A percentile compares a stretch with the other conserved stretches of the same genome.
Conservation (phyloP, 2,329 filamentous ascomycete genomes). For the Phyllosticta citriasiana region DNA sequence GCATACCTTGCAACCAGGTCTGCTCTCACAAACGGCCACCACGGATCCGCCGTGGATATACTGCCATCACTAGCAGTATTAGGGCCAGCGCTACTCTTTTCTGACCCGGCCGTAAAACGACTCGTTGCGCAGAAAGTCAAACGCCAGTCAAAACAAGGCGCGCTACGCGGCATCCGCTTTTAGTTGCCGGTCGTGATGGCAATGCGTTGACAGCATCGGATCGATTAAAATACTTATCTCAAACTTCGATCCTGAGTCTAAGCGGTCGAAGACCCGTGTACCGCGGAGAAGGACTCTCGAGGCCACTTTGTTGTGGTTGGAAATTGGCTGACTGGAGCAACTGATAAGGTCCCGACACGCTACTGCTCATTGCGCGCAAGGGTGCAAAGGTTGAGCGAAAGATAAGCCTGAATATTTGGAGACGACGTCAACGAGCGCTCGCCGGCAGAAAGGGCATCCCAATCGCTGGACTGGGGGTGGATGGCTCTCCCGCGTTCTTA, state of each 20-base stretch:
- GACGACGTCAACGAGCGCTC: background rate
- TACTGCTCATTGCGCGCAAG: background rate
- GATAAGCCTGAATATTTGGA: background rate
- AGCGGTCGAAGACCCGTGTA: background rate
- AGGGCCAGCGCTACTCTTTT: background rate
- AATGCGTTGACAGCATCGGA: background rate
- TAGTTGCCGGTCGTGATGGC: background rate
- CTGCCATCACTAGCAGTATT: background rate
- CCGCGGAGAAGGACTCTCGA: slow-evolving; percentile 9
- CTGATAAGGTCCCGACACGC: slow-evolving; percentile 5
- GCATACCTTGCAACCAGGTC: background rate
- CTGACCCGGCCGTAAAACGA: background rate
- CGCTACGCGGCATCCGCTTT: background rate
- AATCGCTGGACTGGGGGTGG: background rate
- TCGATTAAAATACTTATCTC: background rate
- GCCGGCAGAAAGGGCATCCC: background rate
- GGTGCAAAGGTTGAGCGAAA: background rate
- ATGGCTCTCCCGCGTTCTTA: background rate
- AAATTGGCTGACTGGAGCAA: background rate
- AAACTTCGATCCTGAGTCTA: background rate
- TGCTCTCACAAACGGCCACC: background rate
- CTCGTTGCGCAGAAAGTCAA: background rate
- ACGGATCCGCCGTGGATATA: background rate
- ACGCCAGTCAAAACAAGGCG: background rate
- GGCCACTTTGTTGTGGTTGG: background rate